Evolutionary conservation across 75 land plant genomes (phyloP).

Genomic region (Adiantum capillusveneris): DNA sequence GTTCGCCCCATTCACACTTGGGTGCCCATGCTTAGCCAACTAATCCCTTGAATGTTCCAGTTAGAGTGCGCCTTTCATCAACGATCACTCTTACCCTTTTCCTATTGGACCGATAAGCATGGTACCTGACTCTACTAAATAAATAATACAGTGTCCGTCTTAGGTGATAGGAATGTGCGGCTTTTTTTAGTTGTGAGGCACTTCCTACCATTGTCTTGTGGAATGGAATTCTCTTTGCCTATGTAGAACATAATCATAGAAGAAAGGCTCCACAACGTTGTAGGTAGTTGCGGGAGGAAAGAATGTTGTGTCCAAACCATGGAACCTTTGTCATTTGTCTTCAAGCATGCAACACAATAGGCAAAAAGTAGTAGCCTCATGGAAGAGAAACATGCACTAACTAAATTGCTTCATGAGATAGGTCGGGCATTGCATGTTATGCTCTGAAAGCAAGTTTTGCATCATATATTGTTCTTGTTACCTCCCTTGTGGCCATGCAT

Average conservation of each 20-base stretch:
- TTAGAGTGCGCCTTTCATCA: no score
- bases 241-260: background rate
- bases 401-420: background rate
- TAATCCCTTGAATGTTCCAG: no score
- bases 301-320: constrained; percentile 21
- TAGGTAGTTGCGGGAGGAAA: background rate
- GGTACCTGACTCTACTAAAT: no score
- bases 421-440: constrained; percentile 10
- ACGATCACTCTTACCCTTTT: no score
- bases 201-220: background rate
- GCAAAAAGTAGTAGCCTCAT: background rate
- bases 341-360: constrained; percentile 18
- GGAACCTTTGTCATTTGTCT: constrained; percentile 39
- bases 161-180: no score
- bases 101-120: no score
- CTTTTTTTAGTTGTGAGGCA: background rate
- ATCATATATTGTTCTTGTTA: constrained; percentile 4
- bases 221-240: constrained; percentile 1
- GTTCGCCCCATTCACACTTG: no score
- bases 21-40: no score
- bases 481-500: constrained; percentile 20
- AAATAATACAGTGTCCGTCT: no score
- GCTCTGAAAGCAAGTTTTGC: constrained; percentile 4
- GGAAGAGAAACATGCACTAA: background rate
- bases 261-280: background rate